A percentile compares a stretch with the other conserved stretches of the same genome.
These are phyloP conservation scores for Tetracentron sinense DNA, from an alignment of 164 flowering plant genomes.

Conservation along the genomic window DNA sequence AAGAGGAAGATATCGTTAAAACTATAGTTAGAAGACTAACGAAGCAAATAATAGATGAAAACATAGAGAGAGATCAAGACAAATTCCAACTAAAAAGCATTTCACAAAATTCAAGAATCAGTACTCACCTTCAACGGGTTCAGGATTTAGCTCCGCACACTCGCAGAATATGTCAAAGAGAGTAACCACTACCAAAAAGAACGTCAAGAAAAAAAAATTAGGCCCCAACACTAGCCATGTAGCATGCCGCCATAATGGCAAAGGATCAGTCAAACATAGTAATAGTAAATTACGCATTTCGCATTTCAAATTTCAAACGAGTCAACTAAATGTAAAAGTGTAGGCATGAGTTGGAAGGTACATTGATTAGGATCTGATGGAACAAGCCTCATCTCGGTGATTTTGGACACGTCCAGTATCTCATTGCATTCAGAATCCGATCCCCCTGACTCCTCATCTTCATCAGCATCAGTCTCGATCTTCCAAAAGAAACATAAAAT, in stretches of 20 bases:
- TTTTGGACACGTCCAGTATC: constrained; percentile 50
- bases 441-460: constrained; percentile 51
- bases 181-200: constrained; percentile 61
- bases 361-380: constrained; percentile 84
- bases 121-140: constrained; percentile 58
- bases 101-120: background rate
- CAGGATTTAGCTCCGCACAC: constrained; percentile 95
- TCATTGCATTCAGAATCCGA: constrained; percentile 59
- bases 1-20: background rate
- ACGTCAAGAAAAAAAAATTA: constrained; percentile 15
- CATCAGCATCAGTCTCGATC: constrained; percentile 76
- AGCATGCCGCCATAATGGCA: background rate
- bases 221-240: background rate
- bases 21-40: background rate
- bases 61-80: background rate
- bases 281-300: background rate
- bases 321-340: background rate
- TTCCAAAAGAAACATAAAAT: constrained; percentile 17
- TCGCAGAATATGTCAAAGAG: constrained; percentile 74
- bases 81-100: background rate
- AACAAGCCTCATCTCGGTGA: constrained; percentile 89
- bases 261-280: background rate
- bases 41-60: too few relatives aligned
- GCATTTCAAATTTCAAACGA: too few relatives aligned
- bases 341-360: constrained; percentile 18